phyloP scores from a whole-genome alignment of 2,329 filamentous ascomycete species.

The Phialophora macrospora region DNA sequence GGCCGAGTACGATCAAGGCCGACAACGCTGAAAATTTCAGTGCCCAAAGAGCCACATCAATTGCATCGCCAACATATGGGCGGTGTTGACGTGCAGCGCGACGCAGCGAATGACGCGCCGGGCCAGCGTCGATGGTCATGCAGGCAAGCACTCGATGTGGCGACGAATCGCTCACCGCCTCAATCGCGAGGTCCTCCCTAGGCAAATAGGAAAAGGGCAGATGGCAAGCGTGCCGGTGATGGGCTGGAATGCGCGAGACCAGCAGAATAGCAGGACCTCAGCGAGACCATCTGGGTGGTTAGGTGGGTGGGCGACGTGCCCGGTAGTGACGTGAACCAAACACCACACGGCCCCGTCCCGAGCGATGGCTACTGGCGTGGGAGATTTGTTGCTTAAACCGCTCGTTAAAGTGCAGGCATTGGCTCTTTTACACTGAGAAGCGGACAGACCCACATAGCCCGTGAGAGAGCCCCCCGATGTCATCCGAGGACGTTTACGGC shows the following conservation, averaged over 20 bases:
- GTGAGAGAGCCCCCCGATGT: slow-evolving; percentile 13
- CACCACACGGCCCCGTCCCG: background rate
- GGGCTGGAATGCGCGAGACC: slow-evolving; percentile 12
- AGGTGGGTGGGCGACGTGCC: background rate
- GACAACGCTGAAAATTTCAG: slow-evolving; percentile 19
- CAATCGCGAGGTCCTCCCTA: slow-evolving; percentile 14
- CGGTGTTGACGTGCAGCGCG: slow-evolving; percentile 27
- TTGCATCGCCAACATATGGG: slow-evolving; percentile 21
- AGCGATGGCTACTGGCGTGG: slow-evolving; percentile 8
- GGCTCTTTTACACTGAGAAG: slow-evolving; percentile 2
- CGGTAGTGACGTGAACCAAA: slow-evolving; percentile 16
- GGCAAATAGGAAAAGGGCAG: slow-evolving; percentile 23
- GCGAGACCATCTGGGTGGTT: background rate
- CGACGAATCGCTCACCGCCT: slow-evolving; percentile 32
- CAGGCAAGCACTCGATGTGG: slow-evolving; percentile 27
- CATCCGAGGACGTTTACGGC: slow-evolving; percentile 12
- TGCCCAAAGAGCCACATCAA: slow-evolving; percentile 25
- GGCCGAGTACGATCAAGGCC: slow-evolving; percentile 3
- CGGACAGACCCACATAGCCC: slow-evolving; percentile 7
- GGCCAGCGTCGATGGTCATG: slow-evolving; percentile 15
- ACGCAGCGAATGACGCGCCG: slow-evolving; percentile 25
- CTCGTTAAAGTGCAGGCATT: slow-evolving; percentile 6
- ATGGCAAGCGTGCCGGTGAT: slow-evolving; percentile 20
- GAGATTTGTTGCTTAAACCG: slow-evolving; percentile 13
- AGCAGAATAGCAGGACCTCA: slow-evolving; percentile 17